Conservation (phyloP, 2,329 filamentous ascomycete genomes). For the Aspergillus uvarum region DNA sequence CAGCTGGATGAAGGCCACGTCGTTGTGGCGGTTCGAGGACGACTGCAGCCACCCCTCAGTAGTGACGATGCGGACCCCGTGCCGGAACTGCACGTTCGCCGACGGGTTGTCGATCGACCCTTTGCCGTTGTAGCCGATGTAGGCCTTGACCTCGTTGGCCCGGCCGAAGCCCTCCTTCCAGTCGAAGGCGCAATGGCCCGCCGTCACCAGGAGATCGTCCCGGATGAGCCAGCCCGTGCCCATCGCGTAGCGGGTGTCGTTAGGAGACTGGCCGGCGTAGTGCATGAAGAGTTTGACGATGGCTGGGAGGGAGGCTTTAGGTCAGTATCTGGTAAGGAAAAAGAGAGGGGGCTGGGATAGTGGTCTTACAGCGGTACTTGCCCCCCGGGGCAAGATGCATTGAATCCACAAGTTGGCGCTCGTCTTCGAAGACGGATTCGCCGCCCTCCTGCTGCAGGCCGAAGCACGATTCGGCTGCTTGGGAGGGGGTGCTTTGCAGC, state of each 20-base stretch:
- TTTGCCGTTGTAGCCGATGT: constrained; percentile 1
- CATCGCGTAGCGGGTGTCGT: not conserved
- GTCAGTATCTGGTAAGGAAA: not conserved
- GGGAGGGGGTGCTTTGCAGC: not conserved
- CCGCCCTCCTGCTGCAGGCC: too few species aligned
- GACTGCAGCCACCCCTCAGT: constrained; percentile 1
- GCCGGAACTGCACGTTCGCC: constrained; percentile 1
- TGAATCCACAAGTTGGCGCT: not conserved
- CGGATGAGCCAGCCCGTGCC: not conserved
- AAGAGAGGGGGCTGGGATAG: not conserved
- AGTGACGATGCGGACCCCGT: not conserved
- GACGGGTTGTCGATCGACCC: not conserved
- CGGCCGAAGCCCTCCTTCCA: not conserved
- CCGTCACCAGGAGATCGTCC: not conserved
- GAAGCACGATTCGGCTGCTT: not conserved
- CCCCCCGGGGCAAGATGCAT: constrained; percentile 1
- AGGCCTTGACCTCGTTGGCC: constrained; percentile 1
- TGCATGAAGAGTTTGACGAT: constrained; percentile 5
- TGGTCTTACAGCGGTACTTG: constrained; percentile 3
- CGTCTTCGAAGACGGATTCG: not conserved
- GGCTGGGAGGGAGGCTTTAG: not conserved
- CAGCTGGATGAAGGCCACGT: constrained; percentile 4
- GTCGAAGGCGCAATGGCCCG: constrained; percentile 4
- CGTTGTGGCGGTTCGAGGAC: not conserved
- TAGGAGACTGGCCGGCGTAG: not conserved